Evolutionary conservation across 116 monocot species (phyloP).

Genomic region (Posidonia oceanica): DNA sequence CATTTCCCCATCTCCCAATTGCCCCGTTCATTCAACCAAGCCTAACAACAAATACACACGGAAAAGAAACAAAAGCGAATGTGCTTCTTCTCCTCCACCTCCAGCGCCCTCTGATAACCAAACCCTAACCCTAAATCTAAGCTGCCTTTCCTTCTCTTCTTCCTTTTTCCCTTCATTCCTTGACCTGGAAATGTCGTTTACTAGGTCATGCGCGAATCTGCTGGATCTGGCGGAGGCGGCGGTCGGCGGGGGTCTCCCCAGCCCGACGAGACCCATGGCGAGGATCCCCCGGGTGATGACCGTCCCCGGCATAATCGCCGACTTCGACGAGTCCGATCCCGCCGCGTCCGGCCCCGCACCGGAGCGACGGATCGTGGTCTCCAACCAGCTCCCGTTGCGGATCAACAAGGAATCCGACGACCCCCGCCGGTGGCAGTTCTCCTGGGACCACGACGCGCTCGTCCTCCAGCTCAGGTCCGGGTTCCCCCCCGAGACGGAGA

Average conservation of each 20-base stretch:
- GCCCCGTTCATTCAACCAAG: too few species aligned
- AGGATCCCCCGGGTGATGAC: conserved; percentile 34
- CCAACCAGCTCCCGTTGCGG: conserved; percentile 51
- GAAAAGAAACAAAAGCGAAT: too few species aligned
- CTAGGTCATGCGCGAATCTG: conserved; percentile 34
- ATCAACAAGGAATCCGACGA: background rate
- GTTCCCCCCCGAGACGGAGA: conserved; percentile 15
- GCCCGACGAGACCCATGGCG: conserved; percentile 6
- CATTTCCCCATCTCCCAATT: too few species aligned
- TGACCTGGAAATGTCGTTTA: conserved; percentile 6
- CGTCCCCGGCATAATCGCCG: conserved; percentile 21
- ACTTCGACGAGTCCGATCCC: conserved; percentile 9
- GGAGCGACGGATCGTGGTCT: conserved; percentile 44
- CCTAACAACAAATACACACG: too few species aligned
- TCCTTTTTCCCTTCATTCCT: too few species aligned
- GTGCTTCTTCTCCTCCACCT: too few species aligned
- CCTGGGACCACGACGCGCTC: conserved; percentile 44
- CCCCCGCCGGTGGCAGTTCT: conserved; percentile 15
- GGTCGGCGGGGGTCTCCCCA: conserved; percentile 10
- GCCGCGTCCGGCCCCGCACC: conserved; percentile 1
- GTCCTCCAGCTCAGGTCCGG: conserved; percentile 37
- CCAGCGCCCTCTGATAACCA: background rate
- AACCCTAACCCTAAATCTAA: background rate
- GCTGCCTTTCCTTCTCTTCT: too few species aligned
- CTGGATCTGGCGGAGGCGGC: conserved; percentile 27